A percentile compares a stretch with the other conserved stretches of the same genome.
These are phyloP conservation scores for Zygoascus meyerae DNA, from an alignment of 1,139 yeast species.

Conservation along the genomic window DNA sequence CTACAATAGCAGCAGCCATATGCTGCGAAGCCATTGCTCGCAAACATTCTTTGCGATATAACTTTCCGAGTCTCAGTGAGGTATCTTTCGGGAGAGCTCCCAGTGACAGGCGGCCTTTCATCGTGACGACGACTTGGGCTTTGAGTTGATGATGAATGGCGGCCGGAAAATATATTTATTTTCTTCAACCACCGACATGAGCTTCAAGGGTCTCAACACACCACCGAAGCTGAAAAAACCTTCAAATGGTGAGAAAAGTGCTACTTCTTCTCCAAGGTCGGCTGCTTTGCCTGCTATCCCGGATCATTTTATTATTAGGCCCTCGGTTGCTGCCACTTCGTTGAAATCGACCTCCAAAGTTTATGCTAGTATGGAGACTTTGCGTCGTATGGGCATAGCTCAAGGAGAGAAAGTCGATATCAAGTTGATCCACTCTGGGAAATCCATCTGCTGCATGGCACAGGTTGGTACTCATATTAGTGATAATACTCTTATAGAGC, in stretches of 20 bases:
- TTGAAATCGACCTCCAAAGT: conserved; percentile 38
- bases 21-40: too few relatives aligned
- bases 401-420: conserved; percentile 53
- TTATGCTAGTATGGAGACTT: conserved; percentile 46
- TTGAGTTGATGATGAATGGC: too few relatives aligned
- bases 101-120: too few relatives aligned
- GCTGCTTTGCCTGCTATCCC: conserved; percentile 1
- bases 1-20: too few relatives aligned
- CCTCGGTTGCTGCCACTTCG: conserved; percentile 37
- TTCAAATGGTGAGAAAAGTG: neutral
- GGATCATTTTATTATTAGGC: conserved; percentile 46
- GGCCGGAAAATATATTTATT: too few relatives aligned
- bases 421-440: conserved; percentile 38
- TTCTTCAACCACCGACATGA: too few relatives aligned
- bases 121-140: too few relatives aligned
- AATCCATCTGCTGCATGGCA: neutral
- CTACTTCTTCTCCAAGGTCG: neutral
- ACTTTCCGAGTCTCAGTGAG: too few relatives aligned
- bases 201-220: conserved; percentile 5
- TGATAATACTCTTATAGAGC: neutral
- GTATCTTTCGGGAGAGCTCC: too few relatives aligned
- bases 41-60: too few relatives aligned
- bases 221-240: conserved; percentile 11
- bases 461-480: neutral
- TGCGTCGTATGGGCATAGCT: conserved; percentile 48